phyloP scores from a whole-genome alignment of 139 green algal genomes.

The Chlamydomonas eustigma region DNA sequence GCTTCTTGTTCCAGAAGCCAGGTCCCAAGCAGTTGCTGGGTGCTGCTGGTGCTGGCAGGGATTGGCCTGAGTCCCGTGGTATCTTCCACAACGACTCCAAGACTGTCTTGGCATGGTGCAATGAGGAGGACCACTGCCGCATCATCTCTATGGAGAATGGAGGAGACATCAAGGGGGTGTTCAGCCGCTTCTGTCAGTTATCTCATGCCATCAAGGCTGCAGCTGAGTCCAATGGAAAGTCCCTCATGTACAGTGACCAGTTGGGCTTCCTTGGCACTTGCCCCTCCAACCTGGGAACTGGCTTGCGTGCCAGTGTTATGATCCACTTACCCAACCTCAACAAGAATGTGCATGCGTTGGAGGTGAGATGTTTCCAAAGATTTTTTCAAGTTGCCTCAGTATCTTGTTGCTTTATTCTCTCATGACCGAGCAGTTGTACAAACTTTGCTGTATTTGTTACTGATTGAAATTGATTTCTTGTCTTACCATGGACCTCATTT shows the following conservation, averaged over 20 bases:
- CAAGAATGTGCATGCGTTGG: conserved; percentile 17
- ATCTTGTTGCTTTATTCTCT: too few relatives aligned
- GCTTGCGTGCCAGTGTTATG: conserved; percentile 18
- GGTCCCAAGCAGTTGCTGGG: conserved; percentile 11
- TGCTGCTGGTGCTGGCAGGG: conserved; percentile 1
- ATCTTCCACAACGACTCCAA: conserved; percentile 18
- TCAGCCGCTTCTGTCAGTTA: conserved; percentile 14
- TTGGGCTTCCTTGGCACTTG: conserved; percentile 16
- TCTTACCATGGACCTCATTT: too few relatives aligned
- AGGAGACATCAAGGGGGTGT: conserved; percentile 16
- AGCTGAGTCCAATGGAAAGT: conserved; percentile 8
- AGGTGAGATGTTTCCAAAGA: too few relatives aligned
- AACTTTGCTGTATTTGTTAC: too few relatives aligned
- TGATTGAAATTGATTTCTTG: too few relatives aligned
- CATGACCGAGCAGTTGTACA: too few relatives aligned
- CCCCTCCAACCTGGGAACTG: conserved; percentile 19
- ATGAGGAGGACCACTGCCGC: conserved; percentile 22
- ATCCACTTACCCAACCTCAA: conserved; percentile 9
- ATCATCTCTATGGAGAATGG: conserved; percentile 22
- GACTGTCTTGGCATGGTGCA: conserved; percentile 15
- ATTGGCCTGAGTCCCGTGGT: conserved; percentile 12
- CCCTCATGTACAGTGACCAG: conserved; percentile 11
- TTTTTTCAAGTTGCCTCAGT: too few relatives aligned
- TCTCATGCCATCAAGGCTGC: conserved; percentile 11
- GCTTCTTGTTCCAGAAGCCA: conserved; percentile 20